These are phyloP conservation scores for Skeletonema costatum DNA, from an alignment of 108 stramenopile genomes.

Conservation along the genomic window DNA sequence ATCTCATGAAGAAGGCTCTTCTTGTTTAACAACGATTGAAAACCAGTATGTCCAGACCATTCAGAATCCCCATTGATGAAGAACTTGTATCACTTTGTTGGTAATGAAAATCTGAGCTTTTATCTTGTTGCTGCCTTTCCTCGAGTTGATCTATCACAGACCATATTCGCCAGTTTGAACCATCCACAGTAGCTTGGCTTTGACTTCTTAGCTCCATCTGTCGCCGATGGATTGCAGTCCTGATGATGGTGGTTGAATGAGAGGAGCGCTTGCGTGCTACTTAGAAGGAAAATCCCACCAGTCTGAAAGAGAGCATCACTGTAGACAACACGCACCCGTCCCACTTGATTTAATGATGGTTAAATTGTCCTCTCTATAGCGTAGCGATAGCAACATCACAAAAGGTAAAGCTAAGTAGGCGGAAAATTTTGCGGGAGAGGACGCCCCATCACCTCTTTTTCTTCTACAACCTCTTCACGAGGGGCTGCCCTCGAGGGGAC, in stretches of 20 bases:
- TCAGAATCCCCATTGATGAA: conserved; percentile 42
- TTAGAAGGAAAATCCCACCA: no score
- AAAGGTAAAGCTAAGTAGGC: no score
- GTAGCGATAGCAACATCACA: no score
- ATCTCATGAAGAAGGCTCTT: conserved; percentile 51
- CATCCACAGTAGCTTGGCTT: conserved; percentile 1
- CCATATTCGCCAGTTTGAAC: conserved; percentile 25
- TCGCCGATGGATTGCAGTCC: neutral
- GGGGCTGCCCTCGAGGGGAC: no score
- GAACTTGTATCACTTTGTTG: conserved; percentile 40
- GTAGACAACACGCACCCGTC: no score
- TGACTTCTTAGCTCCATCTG: neutral
- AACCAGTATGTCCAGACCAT: conserved; percentile 45
- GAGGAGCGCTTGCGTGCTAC: neutral
- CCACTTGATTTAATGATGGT: no score
- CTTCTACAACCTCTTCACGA: no score
- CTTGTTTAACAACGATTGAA: conserved; percentile 61
- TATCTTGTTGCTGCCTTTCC: neutral
- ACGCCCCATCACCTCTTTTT: no score
- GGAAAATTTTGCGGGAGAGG: no score
- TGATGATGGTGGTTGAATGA: neutral
- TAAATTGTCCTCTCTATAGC: no score
- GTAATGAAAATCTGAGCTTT: conserved; percentile 25
- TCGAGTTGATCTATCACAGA: conserved; percentile 24
- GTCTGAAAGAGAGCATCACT: no score